Conservation (phyloP, 106 monocot species). For the Allium sativum region DNA sequence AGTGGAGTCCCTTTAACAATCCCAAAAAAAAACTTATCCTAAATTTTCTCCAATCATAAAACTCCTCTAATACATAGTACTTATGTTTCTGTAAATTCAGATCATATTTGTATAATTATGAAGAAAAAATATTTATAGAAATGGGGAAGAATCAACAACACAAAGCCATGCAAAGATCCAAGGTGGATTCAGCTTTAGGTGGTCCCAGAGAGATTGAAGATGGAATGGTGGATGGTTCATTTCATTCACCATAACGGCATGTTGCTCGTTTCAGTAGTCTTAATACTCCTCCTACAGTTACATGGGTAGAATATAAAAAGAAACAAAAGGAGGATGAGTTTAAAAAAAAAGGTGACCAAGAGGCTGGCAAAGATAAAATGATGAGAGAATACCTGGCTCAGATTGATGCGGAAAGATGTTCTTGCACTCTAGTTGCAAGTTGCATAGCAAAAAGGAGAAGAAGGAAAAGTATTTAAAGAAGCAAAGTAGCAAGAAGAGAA, state of each 20-base stretch:
- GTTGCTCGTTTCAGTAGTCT: conserved; percentile 98
- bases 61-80: neutral
- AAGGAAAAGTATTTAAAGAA: no score
- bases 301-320: conserved; percentile 96
- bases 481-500: no score
- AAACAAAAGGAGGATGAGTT: conserved; percentile 99
- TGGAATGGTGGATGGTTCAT: conserved; percentile 99
- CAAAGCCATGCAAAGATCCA: conserved; percentile 98
- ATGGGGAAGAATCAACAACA: conserved; percentile 99
- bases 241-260: conserved; percentile 99
- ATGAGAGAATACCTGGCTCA: no score
- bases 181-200: conserved; percentile 70
- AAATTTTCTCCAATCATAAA: neutral
- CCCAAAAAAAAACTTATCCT: neutral
- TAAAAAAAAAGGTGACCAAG: no score
- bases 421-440: no score
- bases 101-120: neutral
- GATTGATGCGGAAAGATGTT: no score
- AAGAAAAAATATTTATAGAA: neutral
- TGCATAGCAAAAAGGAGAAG: no score
- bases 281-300: conserved; percentile 89
- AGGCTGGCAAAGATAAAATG: no score
- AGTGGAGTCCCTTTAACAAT: no score
- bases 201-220: conserved; percentile 70
- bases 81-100: neutral